Evolutionary conservation across 306 rosid genomes (phyloP).

Genomic region (Cicer chorassanicum): DNA sequence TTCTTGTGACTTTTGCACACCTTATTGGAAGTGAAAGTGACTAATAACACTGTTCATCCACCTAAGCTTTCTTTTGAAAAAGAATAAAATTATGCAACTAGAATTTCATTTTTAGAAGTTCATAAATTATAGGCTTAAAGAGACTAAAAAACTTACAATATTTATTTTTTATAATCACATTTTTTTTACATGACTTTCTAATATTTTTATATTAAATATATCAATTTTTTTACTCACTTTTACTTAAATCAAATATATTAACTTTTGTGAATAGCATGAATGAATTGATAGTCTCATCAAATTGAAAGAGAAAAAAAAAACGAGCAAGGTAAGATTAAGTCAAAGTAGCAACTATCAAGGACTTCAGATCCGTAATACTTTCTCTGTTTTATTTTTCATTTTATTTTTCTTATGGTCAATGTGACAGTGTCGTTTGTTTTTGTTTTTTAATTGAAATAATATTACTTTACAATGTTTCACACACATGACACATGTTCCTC

Average conservation of each 20-base stretch:
- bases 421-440: not conserved
- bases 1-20: conserved; percentile 8
- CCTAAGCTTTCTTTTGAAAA: not conserved
- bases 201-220: too few relatives aligned
- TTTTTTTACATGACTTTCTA: too few relatives aligned
- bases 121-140: not conserved
- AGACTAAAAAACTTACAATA: too few relatives aligned
- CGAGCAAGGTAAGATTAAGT: not conserved
- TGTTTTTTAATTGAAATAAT: not conserved
- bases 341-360: not conserved
- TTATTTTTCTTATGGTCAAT: not conserved
- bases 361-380: not conserved
- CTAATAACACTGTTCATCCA: conserved; percentile 6
- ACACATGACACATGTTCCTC: not conserved
- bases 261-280: not conserved
- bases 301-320: not conserved
- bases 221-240: too few relatives aligned
- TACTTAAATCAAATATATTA: too few relatives aligned
- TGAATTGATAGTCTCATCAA: not conserved
- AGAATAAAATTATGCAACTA: not conserved
- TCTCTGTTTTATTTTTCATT: not conserved
- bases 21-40: not conserved
- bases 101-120: not conserved
- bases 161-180: too few relatives aligned
- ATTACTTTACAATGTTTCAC: not conserved